These are phyloP conservation scores for Mortierella sp. DNA, from an alignment of 371 early-diverging fungal genomes.

Conservation along the genomic window DNA sequence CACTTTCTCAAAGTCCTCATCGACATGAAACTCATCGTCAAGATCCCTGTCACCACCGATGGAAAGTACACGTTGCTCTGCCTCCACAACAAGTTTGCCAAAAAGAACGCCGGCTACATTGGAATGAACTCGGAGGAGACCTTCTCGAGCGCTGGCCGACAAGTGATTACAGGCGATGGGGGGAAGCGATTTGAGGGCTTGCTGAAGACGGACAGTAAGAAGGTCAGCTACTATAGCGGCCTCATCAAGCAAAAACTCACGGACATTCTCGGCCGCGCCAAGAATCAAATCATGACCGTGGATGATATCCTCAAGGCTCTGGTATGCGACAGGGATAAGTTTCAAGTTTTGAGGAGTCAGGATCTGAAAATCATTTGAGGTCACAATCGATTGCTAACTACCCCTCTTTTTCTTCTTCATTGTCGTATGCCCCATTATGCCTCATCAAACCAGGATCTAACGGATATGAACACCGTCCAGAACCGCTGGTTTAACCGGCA, in stretches of 20 bases:
- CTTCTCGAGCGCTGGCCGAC: constrained; percentile 18
- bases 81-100: constrained; percentile 42
- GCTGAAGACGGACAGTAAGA: constrained; percentile 33
- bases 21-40: constrained; percentile 60
- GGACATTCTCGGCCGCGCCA: constrained; percentile 41
- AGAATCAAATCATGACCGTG: constrained; percentile 39
- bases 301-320: constrained; percentile 46
- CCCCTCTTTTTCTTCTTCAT: neutral
- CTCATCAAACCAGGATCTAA: constrained; percentile 26
- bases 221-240: constrained; percentile 52
- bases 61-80: constrained; percentile 62
- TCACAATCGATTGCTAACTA: neutral
- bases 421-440: neutral
- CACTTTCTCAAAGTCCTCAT: constrained; percentile 70
- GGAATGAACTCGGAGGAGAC: constrained; percentile 41
- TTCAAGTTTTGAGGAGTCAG: too few relatives aligned
- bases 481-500: constrained; percentile 55
- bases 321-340: constrained; percentile 17
- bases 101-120: constrained; percentile 37
- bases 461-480: constrained; percentile 49
- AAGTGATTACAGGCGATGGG: constrained; percentile 23
- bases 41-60: constrained; percentile 56
- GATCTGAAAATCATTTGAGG: too few relatives aligned
- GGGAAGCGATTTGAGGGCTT: constrained; percentile 47
- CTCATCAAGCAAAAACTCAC: constrained; percentile 52